Base-by-base conservation (phyloP, 306 rosid genomes). In the Ormosia semicastrata region DNA sequence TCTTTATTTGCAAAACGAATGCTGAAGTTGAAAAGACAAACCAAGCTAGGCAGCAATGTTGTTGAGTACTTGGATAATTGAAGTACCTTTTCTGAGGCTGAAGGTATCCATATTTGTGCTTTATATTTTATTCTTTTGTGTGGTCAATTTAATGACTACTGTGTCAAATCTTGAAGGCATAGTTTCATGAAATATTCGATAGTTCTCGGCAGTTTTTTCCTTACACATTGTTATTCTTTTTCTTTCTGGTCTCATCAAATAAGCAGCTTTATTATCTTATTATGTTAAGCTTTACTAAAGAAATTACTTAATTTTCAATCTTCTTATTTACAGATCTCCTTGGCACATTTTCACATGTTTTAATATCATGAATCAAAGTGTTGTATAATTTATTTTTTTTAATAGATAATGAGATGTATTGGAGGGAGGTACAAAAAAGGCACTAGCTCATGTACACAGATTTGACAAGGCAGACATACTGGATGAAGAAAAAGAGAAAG, bases 21-120 rank as follows among this genome's bases (percentile, higher is more conserved):
- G 87, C 83, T 76, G 80, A 87, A 68, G 90, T 92, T 86, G 93
- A 85, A 56, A 89, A 90, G 88, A 79, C 95, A 90, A 92, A 90
- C 78, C 79, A 30, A 80, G 95, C 85, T 36, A 82, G 93, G 83
- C 82, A 77, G 78, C 87, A 71, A 80, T 73, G 83, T 77, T 91
- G 89, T 39, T 85, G 43, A 84, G 85, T 84, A 40, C 90, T 88
- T 67, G 86, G 66, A 75, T 68, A 9, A 36, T 44, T 75, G 71
- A 86, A 82, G 80, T 73, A 80, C 91, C 90, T 54, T 83, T 89
- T 8, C 83, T 89, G 34, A 85, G 91, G 71, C 90, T 85, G 74
- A 91, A 91, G 94, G 94, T 87, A 64, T 65, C 17, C 17, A 41
- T 33, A 30, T 40, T 32, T 41, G 29, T 68, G 50, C 18, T 81